Evolutionary conservation across 768 basidiomycete species (phyloP), one percentile per base, ranked within the genome.

Genomic region (Lactifluus volemus): DNA sequence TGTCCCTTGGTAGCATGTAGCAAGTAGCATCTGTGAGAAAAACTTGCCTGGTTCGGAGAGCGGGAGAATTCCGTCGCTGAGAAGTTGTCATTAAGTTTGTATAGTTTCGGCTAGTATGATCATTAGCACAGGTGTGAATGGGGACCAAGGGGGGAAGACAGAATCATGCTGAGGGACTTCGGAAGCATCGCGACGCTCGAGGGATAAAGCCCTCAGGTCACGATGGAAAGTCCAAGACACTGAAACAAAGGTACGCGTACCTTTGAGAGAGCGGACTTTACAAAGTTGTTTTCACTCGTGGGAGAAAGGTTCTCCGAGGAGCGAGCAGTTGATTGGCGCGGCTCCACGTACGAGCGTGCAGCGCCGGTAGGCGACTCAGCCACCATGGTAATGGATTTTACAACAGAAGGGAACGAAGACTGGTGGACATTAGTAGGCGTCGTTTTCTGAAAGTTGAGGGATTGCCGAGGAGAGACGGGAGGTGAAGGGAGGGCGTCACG

Each of bases 401-500:
- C 32, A 57, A 36, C 51, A 14, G 61, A 53, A 29, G 56, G 51
- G 21, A 12, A 25, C 0, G 61, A 30, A 17, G 39, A 19, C 38
- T 57, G 55, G 39, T 58, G 36, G 32, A 49, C 12, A 29, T 47
- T 44, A 32, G 50, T 57, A 32, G 47, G 50, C 9, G 15, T 45
- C 45, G 49, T 21, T 42, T 52, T 42, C 17, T 44, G 53, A 61
- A 42, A 29, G 52, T 49, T 25, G 11, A 32, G 34, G 10, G 53
- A 25, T 36, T n/a, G 32, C 17, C 29, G 55, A 32, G 63, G 55
- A 1, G 60, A 57, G 17, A 56, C 15, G 19, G 60, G 63, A 25
- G 50, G 55, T 19, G 63, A 45, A 21, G 63, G 60, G 19, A 58
- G 51, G 55, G 47, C 8, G 17, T 63, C 60, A 41, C 60, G 60